A percentile compares a stretch with the other conserved stretches of the same genome.
These are phyloP conservation scores for Phymatotrichopsis omnivora DNA, from an alignment of 2,329 filamentous ascomycete genomes.

Conservation along the genomic window DNA sequence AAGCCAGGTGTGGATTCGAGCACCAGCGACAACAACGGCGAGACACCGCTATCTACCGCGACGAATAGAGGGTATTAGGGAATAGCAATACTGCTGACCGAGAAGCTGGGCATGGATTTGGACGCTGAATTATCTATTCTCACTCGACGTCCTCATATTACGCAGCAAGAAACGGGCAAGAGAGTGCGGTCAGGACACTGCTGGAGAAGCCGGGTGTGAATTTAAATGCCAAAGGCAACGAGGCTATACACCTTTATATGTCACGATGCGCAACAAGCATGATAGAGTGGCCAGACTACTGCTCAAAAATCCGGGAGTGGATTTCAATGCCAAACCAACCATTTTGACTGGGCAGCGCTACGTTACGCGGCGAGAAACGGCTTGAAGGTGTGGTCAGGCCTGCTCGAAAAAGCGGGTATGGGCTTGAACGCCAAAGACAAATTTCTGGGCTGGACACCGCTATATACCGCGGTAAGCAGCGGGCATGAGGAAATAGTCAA, in stretches of 20 bases:
- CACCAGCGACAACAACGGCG: background rate
- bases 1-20: conserved; percentile 1
- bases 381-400: no score
- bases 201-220: conserved; percentile 24
- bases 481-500: conserved; percentile 30
- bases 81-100: background rate
- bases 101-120: conserved; percentile 12
- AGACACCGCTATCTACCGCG: background rate
- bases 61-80: background rate
- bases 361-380: conserved; percentile 31
- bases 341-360: conserved; percentile 30
- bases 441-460: conserved; percentile 32
- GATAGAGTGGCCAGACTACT: background rate
- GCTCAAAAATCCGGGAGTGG: conserved; percentile 9
- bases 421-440: no score
- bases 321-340: conserved; percentile 16
- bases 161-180: conserved; percentile 33
- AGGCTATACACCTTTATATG: background rate
- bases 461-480: conserved; percentile 31
- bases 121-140: conserved; percentile 15
- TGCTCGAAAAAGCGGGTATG: no score
- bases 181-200: conserved; percentile 30
- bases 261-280: background rate
- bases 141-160: conserved; percentile 31
- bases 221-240: background rate